Conservation (phyloP, 2,329 filamentous ascomycete species). For the Venturia nashicola region DNA sequence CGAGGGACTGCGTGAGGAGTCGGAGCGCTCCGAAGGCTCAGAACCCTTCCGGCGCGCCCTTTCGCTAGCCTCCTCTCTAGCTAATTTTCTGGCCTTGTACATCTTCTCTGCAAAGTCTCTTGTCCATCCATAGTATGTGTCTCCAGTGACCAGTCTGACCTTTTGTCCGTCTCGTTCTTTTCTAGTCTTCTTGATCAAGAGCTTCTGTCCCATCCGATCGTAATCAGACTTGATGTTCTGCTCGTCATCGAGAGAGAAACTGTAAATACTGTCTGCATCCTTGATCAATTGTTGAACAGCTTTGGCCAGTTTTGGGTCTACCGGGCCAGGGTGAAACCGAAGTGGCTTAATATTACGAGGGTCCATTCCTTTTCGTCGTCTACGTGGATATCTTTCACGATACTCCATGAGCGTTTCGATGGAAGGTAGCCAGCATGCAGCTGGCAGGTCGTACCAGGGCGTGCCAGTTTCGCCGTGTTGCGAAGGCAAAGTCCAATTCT, state of each 20-base stretch:
- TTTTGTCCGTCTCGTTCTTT: background rate
- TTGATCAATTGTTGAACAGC: slow-evolving; percentile 5
- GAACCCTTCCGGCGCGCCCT: background rate
- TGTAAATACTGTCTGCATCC: slow-evolving; percentile 4
- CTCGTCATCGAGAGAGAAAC: background rate
- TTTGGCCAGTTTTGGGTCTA: background rate
- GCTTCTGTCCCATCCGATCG: slow-evolving; percentile 5
- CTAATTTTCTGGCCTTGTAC: background rate
- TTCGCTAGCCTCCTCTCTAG: background rate
- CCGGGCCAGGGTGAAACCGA: background rate
- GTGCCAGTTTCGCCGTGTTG: slow-evolving; percentile 4
- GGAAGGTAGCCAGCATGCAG: slow-evolving; percentile 5
- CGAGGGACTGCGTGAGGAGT: background rate
- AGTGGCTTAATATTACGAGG: background rate
- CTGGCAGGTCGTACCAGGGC: slow-evolving; percentile 8
- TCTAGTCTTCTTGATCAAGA: slow-evolving; percentile 2
- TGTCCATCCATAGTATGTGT: slow-evolving; percentile 9
- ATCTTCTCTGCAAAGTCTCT: slow-evolving; percentile 6
- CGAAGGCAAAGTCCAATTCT: slow-evolving; percentile 4
- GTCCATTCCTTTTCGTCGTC: slow-evolving; percentile 4
- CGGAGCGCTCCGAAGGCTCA: background rate
- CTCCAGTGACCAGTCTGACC: background rate
- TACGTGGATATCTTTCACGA: background rate
- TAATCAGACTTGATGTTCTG: slow-evolving; percentile 3
- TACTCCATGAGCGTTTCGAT: slow-evolving; percentile 2